Percentiles rank a stretch among this genome's conserved stretches.
Conservation (phyloP, 2,329 filamentous ascomycete species). For the Aureobasidium melanogenum region DNA sequence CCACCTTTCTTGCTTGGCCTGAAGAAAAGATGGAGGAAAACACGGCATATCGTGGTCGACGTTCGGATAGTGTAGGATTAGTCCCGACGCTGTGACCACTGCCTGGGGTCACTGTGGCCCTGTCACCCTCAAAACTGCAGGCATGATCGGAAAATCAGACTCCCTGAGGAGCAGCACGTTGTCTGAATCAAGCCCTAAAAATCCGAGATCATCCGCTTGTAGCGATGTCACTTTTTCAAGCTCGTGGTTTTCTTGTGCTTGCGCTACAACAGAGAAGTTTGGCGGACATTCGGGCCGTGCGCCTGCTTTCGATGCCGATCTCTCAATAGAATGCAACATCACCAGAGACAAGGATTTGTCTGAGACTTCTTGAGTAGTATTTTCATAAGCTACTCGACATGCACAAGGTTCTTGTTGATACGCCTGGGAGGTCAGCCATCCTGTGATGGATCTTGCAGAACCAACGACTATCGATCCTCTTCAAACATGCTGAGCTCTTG, state of each 20-base stretch:
- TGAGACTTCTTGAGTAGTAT: background rate
- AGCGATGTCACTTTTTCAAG: background rate
- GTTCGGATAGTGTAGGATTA: background rate
- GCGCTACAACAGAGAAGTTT: background rate
- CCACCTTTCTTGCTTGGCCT: background rate
- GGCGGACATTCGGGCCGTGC: background rate
- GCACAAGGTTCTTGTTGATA: background rate
- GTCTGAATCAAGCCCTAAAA: background rate
- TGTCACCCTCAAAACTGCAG: background rate
- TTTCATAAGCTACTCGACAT: background rate
- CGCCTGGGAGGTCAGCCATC: background rate
- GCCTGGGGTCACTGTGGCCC: background rate
- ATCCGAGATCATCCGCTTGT: background rate
- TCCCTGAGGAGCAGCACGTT: background rate
- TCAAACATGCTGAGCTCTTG: background rate
- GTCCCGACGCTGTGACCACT: background rate
- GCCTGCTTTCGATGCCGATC: background rate
- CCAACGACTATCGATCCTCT: no score
- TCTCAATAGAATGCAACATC: background rate
- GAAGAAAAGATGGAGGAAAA: slow-evolving; percentile 8
- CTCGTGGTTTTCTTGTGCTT: background rate
- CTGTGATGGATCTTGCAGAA: background rate
- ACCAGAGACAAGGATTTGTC: background rate
- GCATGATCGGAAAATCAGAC: background rate
- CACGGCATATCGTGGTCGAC: slow-evolving; percentile 4